phyloP scores from a whole-genome alignment of 257 asterid species.

The Solanum stenotomum region DNA sequence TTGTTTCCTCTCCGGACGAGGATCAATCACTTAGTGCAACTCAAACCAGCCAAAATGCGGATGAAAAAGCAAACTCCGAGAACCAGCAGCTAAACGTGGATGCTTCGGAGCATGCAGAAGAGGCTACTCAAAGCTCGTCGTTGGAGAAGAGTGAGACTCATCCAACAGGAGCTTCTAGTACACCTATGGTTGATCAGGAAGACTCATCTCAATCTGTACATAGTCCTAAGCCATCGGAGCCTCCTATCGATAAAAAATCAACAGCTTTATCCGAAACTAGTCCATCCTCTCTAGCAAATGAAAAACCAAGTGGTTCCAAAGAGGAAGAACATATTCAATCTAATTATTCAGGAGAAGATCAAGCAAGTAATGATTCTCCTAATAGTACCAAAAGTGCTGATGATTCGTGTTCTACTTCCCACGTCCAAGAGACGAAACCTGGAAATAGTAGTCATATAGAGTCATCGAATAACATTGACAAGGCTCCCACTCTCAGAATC shows the following conservation, averaged over 20 bases:
- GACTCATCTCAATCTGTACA: slow-evolving; percentile 4
- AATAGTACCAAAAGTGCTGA: not conserved
- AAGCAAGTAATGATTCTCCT: slow-evolving; percentile 3
- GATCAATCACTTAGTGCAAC: slow-evolving; percentile 22
- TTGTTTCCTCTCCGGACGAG: slow-evolving; percentile 18
- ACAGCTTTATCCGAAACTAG: not conserved
- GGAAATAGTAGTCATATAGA: not conserved
- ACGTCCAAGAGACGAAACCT: slow-evolving; percentile 23
- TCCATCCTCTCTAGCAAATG: not conserved
- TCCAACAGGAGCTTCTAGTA: slow-evolving; percentile 1
- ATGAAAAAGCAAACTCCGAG: slow-evolving; percentile 14
- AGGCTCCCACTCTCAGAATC: slow-evolving; percentile 11
- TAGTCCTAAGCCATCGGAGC: slow-evolving; percentile 1
- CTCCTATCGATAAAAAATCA: not conserved
- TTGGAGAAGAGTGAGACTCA: not conserved
- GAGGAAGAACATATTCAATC: not conserved
- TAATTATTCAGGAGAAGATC: slow-evolving; percentile 13
- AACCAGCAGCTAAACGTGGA: not conserved
- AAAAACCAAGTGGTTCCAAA: not conserved
- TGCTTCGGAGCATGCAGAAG: slow-evolving; percentile 6
- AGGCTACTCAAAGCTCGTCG: not conserved
- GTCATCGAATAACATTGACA: slow-evolving; percentile 1
- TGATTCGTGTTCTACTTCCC: slow-evolving; percentile 13
- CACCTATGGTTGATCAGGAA: slow-evolving; percentile 9
- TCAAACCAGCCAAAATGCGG: slow-evolving; percentile 8